These are phyloP conservation scores for Phaeotremella fagi DNA, from an alignment of 768 basidiomycete genomes.

Conservation along the genomic window DNA sequence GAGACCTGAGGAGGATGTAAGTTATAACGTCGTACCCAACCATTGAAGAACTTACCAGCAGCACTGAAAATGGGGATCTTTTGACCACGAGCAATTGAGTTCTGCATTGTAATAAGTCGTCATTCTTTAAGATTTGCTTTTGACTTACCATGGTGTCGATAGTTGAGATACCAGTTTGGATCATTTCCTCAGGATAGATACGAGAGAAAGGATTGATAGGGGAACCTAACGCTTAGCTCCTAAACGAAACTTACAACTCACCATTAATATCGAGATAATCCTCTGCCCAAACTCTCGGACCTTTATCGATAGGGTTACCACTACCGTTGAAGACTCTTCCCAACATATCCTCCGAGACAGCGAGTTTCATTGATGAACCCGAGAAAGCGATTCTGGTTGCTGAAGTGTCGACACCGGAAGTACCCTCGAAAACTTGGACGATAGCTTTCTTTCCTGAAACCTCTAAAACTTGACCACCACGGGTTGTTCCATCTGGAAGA, in stretches of 20 bases:
- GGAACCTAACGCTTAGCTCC: conserved; percentile 59
- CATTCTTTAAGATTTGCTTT: neutral
- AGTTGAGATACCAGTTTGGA: conserved; percentile 99
- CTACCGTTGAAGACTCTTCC: conserved; percentile 99
- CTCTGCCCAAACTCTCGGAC: conserved; percentile 98
- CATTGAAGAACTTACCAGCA: conserved; percentile 50
- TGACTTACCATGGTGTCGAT: conserved; percentile 48
- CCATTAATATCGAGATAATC: conserved; percentile 99
- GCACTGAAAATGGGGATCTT: conserved; percentile 99
- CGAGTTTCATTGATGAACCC: conserved; percentile 96
- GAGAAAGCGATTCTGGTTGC: conserved; percentile 97
- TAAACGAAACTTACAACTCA: conserved; percentile 50
- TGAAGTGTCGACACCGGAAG: conserved; percentile 94
- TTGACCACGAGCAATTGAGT: conserved; percentile 98
- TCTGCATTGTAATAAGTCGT: conserved; percentile 11
- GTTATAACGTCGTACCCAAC: neutral
- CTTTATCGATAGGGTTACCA: conserved; percentile 95
- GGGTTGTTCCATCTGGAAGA: conserved; percentile 86
- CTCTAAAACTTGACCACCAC: conserved; percentile 96
- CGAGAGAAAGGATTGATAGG: conserved; percentile 74
- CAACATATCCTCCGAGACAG: conserved; percentile 97
- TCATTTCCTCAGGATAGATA: conserved; percentile 99
- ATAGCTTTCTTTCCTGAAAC: conserved; percentile 98
- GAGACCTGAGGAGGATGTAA: conserved; percentile 55
- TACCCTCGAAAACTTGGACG: conserved; percentile 98